phyloP scores from a whole-genome alignment of 2,329 filamentous ascomycete species.

The Fusarium haematococcum region DNA sequence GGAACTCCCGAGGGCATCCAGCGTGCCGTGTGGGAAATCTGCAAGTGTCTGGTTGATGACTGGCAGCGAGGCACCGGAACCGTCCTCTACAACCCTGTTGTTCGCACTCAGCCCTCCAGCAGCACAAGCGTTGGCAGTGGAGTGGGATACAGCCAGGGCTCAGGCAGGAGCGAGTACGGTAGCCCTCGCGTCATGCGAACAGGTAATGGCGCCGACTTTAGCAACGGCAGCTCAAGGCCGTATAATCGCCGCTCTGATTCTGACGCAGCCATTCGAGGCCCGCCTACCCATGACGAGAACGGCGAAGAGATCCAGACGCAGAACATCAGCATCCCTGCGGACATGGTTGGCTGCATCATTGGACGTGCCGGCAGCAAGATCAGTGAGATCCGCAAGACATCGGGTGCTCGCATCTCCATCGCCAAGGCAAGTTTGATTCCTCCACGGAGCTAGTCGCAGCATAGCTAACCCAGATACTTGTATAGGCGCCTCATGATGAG shows the following conservation, averaged over 20 bases:
- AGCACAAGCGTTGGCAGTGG: slow-evolving; percentile 58
- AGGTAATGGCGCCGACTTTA: slow-evolving; percentile 97
- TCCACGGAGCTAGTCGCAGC: not conserved
- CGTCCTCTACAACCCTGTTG: slow-evolving; percentile 95
- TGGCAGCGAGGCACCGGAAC: slow-evolving; percentile 98
- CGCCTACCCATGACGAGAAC: slow-evolving; percentile 92
- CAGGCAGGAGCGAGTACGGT: slow-evolving; percentile 65
- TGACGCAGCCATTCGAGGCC: slow-evolving; percentile 82
- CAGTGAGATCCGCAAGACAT: slow-evolving; percentile 97
- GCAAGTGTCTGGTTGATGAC: slow-evolving; percentile 97
- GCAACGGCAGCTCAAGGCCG: slow-evolving; percentile 75
- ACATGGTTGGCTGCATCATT: slow-evolving; percentile 99
- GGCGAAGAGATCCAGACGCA: slow-evolving; percentile 98
- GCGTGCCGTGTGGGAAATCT: slow-evolving; percentile 97
- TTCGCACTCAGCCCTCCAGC: slow-evolving; percentile 78
- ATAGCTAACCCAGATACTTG: slow-evolving; percentile 7
- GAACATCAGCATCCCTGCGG: slow-evolving; percentile 98
- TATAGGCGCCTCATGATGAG: slow-evolving; percentile 88
- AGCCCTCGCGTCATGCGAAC: slow-evolving; percentile 88
- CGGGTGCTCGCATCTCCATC: slow-evolving; percentile 96
- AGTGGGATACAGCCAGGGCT: slow-evolving; percentile 53
- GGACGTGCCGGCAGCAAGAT: slow-evolving; percentile 96
- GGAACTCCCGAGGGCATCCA: slow-evolving; percentile 95
- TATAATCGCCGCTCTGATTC: slow-evolving; percentile 86
- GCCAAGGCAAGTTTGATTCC: slow-evolving; percentile 73